Percentiles rank a stretch among this genome's conserved stretches.
phyloP scores from a whole-genome alignment of 2,329 filamentous ascomycete genomes.

The Hypoxylon sp. region DNA sequence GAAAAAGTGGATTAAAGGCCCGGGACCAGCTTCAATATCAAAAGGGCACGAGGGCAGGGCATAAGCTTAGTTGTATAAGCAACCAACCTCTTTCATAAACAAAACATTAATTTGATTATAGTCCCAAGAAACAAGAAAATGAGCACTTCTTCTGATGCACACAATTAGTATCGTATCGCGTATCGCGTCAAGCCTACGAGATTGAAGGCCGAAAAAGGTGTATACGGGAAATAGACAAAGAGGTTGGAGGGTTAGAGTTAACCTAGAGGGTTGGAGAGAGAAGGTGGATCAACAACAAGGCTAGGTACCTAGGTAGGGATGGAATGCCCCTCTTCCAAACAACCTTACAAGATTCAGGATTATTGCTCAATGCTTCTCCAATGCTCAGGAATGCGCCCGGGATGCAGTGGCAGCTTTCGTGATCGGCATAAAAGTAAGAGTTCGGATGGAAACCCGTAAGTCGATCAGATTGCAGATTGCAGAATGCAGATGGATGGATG shows the following conservation, averaged over 20 bases:
- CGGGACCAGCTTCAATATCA: constrained; percentile 7
- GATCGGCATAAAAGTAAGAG: constrained; percentile 22
- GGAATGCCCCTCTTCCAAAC: constrained; percentile 36
- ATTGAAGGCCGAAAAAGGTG: constrained; percentile 4
- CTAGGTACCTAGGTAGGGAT: constrained; percentile 7
- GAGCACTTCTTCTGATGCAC: constrained; percentile 5
- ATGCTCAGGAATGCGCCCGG: constrained; percentile 30
- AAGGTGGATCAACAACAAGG: constrained; percentile 14
- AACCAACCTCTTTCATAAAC: constrained; percentile 4
- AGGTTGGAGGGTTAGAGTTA: constrained; percentile 14
- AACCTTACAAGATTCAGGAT: constrained; percentile 39
- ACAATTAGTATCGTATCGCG: constrained; percentile 2
- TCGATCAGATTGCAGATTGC: constrained; percentile 6
- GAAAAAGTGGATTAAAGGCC: constrained; percentile 32
- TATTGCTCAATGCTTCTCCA: constrained; percentile 38
- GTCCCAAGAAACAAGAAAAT: constrained; percentile 18
- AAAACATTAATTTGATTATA: constrained; percentile 23
- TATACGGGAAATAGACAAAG: constrained; percentile 4
- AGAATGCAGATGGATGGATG: constrained; percentile 12
- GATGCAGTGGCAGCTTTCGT: constrained; percentile 19
- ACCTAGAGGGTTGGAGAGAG: too few species aligned
- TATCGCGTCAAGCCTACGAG: constrained; percentile 1
- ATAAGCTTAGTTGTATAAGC: constrained; percentile 22
- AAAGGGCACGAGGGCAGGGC: constrained; percentile 11
- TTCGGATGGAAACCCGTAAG: constrained; percentile 5